Base-by-base conservation (phyloP, 208 protist genomes). In the Trypanosoma platydactyli region DNA sequence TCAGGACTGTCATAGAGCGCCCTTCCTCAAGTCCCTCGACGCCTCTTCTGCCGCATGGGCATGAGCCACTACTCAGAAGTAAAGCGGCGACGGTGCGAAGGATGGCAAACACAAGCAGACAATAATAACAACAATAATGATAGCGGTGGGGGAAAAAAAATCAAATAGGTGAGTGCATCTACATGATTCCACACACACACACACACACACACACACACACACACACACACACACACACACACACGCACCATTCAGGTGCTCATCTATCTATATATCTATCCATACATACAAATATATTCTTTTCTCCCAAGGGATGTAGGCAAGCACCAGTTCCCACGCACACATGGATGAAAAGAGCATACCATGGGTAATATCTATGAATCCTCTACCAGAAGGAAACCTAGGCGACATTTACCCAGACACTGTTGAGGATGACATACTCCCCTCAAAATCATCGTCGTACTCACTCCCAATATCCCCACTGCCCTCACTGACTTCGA, bases 351-450 rank as follows among this genome's bases (percentile, higher is more conserved):
- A 9, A 38, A 3, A 38, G 33, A 38, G 33, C 33, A 38, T 9
- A 11, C 9, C 9, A 38, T 9, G 33, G 33, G 3, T 9, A 9
- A 38, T 9, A 38, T 38, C 9, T 38, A 9, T 38, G 33, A 38
- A 38, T 38, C 33, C 3, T 38, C 33, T 38, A 9, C 9, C 9
- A 38, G 9, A 38, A 38, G 33, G 9, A 38, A 9, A 41, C 86
- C 70, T 20, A 84, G 73, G 62, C 89, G 91, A n/a, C 24, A 3
- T 16, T 59, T 35, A 60, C 25, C 67, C 15, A n/a, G 52, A 59
- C 27, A 35, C 18, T 44, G 46, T 52, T 27, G 68, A 65, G 45
- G 44, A 66, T 22, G 35, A 24, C 44, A 48, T 61, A 50, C 60
- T 73, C 7, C 30, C 58, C 45, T 78, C 72, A 53, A 78, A 78